Conservation (phyloP, 345 rosid species). For the Melaleuca alternifolia region DNA sequence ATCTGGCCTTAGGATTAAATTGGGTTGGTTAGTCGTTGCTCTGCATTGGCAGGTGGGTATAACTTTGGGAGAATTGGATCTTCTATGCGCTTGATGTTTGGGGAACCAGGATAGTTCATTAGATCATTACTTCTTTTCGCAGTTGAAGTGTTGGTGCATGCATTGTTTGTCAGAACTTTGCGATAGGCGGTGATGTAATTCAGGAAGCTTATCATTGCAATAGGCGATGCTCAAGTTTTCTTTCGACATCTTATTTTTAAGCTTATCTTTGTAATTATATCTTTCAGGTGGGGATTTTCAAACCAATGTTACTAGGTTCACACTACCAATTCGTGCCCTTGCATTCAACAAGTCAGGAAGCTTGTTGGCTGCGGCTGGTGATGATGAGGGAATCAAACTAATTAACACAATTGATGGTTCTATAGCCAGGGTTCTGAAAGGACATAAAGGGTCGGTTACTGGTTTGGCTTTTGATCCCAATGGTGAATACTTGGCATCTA, state of each 20-base stretch:
- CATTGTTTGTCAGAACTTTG: neutral
- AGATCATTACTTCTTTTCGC: neutral
- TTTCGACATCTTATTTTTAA: neutral
- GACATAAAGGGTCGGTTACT: slow-evolving; percentile 78
- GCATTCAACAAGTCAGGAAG: slow-evolving; percentile 82
- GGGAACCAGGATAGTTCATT: neutral
- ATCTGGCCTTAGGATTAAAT: neutral
- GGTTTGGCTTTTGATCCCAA: slow-evolving; percentile 77
- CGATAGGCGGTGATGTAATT: too few species aligned
- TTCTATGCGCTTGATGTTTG: neutral
- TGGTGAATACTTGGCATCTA: slow-evolving; percentile 70
- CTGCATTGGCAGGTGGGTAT: neutral
- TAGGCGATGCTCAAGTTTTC: too few species aligned
- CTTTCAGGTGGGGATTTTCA: slow-evolving; percentile 82
- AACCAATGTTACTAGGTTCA: slow-evolving; percentile 84
- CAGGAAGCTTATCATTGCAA: too few species aligned
- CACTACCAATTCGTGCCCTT: slow-evolving; percentile 79
- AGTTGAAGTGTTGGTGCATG: neutral
- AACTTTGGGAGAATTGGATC: neutral
- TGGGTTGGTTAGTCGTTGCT: neutral
- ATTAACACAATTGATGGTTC: slow-evolving; percentile 90
- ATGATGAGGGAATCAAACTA: slow-evolving; percentile 94
- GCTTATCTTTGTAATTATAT: neutral
- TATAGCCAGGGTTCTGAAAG: slow-evolving; percentile 80
- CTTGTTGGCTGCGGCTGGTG: slow-evolving; percentile 93